Evolutionary conservation across 768 basidiomycete species (phyloP), one percentile per base, ranked within the genome.

Genomic region (Hortiboletus flavorubellus): DNA sequence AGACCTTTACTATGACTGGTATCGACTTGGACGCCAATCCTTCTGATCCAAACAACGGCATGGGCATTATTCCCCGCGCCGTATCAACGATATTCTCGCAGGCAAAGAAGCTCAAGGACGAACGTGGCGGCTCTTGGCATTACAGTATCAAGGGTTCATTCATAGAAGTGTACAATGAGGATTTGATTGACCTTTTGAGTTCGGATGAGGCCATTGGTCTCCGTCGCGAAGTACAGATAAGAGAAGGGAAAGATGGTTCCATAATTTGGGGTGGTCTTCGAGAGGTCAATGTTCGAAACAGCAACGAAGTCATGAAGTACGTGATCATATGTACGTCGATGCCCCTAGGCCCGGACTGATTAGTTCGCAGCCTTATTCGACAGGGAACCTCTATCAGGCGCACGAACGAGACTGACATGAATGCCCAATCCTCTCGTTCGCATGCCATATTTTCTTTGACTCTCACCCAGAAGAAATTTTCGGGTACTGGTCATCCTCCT

Each of bases 381-480:
- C 86, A 91, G 61, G 97, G 97, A 18, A 89, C 93, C 8, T 82
- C 91, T 15, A 89, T 96, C 41, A 82, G 97, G 31, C 85, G 95
- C 52, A 98, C 97, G 10, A 95, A 96, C 59, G 92, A 95, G 71
- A 99, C 97, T 33, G 92, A 93, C 67, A 98, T 98, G 96, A 99
- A 99, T 70, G 93, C 96, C 26, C 93, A 97, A 70, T 94, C 91
- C 2, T 98, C 96, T 39, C 89, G 97, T 54, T 97, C 93, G 30
- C 97, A 99, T 80, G 97, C 97, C 59, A 98, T 99, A 72, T 98
- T 99, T 74, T 98, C 96, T 38, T 78, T 99, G 49, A 97, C 93
- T 12, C 77, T 99, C 51, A 91, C 86, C 4, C 96, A 98, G 74
- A 92, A 89, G 77, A 93, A 88, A 70, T 92, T 76, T 67, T 78